Conservation (phyloP, 305 asterid species). For the Rubia balearica region DNA sequence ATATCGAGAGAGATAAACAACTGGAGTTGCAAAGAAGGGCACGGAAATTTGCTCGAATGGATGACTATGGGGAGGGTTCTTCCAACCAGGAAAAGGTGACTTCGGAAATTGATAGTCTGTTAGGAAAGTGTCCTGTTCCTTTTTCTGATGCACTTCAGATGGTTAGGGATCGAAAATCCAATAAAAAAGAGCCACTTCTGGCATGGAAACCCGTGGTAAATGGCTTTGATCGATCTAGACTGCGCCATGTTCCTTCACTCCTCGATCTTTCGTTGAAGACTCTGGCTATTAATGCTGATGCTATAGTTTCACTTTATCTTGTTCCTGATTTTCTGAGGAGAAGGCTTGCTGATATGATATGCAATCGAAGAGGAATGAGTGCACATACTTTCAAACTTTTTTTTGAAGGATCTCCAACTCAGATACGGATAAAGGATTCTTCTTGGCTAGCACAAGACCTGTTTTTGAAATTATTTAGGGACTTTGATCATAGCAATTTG, state of each 20-base stretch:
- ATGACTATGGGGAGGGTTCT: constrained; percentile 19
- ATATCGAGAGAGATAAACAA: not conserved
- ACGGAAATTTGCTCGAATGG: constrained; percentile 39
- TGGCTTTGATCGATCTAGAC: constrained; percentile 11
- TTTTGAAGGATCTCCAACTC: constrained; percentile 56
- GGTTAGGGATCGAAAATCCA: constrained; percentile 34
- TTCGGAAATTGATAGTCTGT: constrained; percentile 25
- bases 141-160: constrained; percentile 50
- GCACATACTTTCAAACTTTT: constrained; percentile 39
- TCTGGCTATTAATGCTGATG: constrained; percentile 56
- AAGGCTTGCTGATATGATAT: constrained; percentile 45
- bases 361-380: constrained; percentile 54
- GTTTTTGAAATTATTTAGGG: constrained; percentile 37
- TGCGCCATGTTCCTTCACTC: constrained; percentile 42
- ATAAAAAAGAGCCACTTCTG: constrained; percentile 32
- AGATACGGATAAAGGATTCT: constrained; percentile 56
- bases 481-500: constrained; percentile 37
- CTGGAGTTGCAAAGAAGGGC: constrained; percentile 27
- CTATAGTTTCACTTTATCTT: constrained; percentile 50
- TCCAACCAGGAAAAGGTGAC: constrained; percentile 31
- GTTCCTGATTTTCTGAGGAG: constrained; percentile 56
- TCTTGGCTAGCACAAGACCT: constrained; percentile 62
- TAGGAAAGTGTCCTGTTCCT: constrained; percentile 42
- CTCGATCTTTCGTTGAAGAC: constrained; percentile 51
- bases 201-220: constrained; percentile 43